These are phyloP conservation scores for Citrullus mucosospermus DNA, from an alignment of 306 rosid genomes.

Conservation along the genomic window DNA sequence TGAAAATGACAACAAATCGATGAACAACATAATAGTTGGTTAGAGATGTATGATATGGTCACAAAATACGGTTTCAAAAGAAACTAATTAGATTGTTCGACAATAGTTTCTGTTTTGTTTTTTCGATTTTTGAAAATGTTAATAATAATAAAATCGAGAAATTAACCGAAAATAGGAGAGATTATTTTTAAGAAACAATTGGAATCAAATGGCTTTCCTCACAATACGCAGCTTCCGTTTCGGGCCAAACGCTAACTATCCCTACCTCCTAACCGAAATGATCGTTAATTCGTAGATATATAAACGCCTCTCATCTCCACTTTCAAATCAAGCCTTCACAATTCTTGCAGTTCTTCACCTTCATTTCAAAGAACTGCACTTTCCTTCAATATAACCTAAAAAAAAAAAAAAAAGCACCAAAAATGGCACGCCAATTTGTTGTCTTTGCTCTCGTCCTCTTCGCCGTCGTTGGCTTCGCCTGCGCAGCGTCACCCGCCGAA, in stretches of 20 bases:
- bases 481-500: neutral
- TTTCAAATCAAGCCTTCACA: constrained; percentile 4
- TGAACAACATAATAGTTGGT: no score
- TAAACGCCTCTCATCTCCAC: neutral
- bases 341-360: constrained; percentile 15
- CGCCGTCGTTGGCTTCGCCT: constrained; percentile 24
- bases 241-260: neutral
- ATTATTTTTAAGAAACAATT: no score
- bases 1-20: no score
- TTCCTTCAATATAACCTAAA: neutral
- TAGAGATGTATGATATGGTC: no score
- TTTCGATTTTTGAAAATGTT: no score
- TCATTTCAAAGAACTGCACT: constrained; percentile 1
- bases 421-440: constrained; percentile 39
- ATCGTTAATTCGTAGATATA: neutral
- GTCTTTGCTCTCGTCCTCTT: constrained; percentile 28
- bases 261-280: neutral
- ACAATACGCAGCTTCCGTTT: neutral
- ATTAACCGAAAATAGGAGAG: no score
- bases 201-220: neutral
- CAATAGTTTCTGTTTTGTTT: no score
- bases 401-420: neutral
- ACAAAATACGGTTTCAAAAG: no score
- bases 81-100: no score
- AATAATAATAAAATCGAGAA: no score